These are phyloP conservation scores for Colletotrichum theobromicola DNA, from an alignment of 2,329 filamentous ascomycete genomes.

Conservation along the genomic window DNA sequence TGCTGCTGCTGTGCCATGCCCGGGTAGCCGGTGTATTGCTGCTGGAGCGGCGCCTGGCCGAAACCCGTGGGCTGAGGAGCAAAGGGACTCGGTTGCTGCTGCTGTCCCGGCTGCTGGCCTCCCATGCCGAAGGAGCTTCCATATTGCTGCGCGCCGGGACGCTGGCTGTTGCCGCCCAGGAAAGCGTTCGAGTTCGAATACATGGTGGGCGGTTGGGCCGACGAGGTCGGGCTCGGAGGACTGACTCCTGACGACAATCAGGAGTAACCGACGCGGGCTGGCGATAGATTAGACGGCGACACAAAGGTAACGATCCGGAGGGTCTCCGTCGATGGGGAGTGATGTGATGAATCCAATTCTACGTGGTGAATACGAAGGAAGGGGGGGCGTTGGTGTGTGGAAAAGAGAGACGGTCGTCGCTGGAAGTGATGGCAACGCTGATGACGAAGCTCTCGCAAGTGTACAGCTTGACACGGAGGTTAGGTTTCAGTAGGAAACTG, in stretches of 20 bases:
- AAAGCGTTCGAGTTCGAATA: constrained; percentile 90
- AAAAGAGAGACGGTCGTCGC: background rate
- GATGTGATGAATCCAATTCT: background rate
- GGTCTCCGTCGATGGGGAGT: constrained; percentile 3
- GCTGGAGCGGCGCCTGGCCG: constrained; percentile 58
- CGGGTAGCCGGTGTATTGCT: constrained; percentile 67
- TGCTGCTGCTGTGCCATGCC: constrained; percentile 61
- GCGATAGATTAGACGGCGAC: background rate
- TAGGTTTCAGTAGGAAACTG: constrained; percentile 22
- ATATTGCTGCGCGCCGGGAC: constrained; percentile 70
- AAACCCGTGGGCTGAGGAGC: constrained; percentile 66
- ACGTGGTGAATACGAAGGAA: background rate
- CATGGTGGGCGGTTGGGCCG: constrained; percentile 58
- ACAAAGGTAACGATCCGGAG: constrained; percentile 1
- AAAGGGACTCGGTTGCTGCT: constrained; percentile 60
- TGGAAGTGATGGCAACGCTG: constrained; percentile 13
- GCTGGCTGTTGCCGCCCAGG: constrained; percentile 80
- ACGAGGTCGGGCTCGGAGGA: constrained; percentile 8
- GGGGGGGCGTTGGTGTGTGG: background rate
- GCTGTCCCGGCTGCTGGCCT: constrained; percentile 48
- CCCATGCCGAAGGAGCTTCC: constrained; percentile 53
- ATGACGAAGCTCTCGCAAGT: constrained; percentile 26
- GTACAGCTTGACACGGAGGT: constrained; percentile 24
- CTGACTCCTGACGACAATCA: constrained; percentile 7
- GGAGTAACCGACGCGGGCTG: background rate